Percentiles rank a stretch among this genome's conserved stretches.
Evolutionary conservation across 2,329 filamentous ascomycete species (phyloP).

Genomic region (Paraphoma chrysanthemicola): DNA sequence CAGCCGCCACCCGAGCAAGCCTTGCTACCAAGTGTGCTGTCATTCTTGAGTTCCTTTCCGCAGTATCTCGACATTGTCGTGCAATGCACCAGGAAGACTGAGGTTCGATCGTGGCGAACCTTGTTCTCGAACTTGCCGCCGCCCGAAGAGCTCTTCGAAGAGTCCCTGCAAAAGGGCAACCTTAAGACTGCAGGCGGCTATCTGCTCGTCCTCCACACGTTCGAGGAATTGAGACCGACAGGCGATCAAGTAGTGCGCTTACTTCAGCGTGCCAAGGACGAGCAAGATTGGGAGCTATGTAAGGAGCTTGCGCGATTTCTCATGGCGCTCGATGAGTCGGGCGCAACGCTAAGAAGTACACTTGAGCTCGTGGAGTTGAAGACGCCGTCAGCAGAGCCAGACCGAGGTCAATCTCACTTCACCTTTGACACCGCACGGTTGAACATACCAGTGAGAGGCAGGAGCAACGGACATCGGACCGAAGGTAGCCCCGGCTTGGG

Average conservation of each 20-base stretch:
- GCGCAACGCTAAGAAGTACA: conserved; percentile 77
- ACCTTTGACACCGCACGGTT: conserved; percentile 39
- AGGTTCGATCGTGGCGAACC: conserved; percentile 92
- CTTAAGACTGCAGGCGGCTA: conserved; percentile 97
- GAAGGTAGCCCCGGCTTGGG: conserved; percentile 7
- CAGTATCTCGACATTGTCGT: conserved; percentile 95
- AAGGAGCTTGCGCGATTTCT: conserved; percentile 95
- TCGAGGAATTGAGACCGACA: conserved; percentile 66
- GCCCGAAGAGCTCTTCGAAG: conserved; percentile 90
- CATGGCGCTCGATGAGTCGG: conserved; percentile 87
- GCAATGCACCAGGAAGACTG: conserved; percentile 96
- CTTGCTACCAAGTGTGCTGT: conserved; percentile 59
- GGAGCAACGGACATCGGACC: conserved; percentile 21
- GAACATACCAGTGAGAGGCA: conserved; percentile 32
- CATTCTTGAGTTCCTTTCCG: conserved; percentile 63
- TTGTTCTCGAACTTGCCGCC: conserved; percentile 91
- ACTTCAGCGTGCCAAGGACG: conserved; percentile 78
- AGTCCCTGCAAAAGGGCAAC: conserved; percentile 81
- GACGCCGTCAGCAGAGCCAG: conserved; percentile 34
- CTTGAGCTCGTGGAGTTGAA: conserved; percentile 60
- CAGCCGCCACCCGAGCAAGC: conserved; percentile 55
- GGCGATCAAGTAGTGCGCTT: conserved; percentile 82
- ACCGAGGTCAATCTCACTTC: conserved; percentile 36
- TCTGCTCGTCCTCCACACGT: conserved; percentile 89
- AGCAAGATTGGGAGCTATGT: conserved; percentile 93